Evolutionary conservation across 352 stramenopile species (phyloP).

Genomic region (Pythium scleroteichum): DNA sequence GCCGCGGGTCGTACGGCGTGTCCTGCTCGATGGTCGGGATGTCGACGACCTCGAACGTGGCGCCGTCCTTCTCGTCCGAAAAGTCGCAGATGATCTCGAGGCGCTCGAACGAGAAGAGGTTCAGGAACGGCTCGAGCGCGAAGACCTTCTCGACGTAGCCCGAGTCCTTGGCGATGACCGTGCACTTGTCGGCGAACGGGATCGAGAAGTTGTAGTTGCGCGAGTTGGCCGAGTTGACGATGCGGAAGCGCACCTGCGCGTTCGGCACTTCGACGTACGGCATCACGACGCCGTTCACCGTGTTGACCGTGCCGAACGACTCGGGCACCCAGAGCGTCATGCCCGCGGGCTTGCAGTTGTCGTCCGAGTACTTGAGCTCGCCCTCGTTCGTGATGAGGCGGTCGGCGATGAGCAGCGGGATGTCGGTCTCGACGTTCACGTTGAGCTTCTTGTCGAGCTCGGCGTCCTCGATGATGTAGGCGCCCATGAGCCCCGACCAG

Average conservation of each 20-base stretch:
- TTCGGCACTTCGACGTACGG: constrained; percentile 61
- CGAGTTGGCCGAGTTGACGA: constrained; percentile 64
- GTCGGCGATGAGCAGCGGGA: constrained; percentile 57
- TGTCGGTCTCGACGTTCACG: constrained; percentile 56
- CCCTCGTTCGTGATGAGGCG: constrained; percentile 54
- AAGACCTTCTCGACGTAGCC: constrained; percentile 54
- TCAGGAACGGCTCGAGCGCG: constrained; percentile 29
- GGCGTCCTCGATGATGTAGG: constrained; percentile 64
- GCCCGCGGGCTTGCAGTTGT: constrained; percentile 50
- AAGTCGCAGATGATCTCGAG: constrained; percentile 68
- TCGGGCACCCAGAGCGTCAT: constrained; percentile 60
- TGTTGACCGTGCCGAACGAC: constrained; percentile 61
- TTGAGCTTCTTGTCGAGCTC: constrained; percentile 50
- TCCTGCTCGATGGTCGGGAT: constrained; percentile 41
- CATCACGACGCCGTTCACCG: constrained; percentile 73
- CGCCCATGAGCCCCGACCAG: constrained; percentile 58
- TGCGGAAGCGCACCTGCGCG: constrained; percentile 60
- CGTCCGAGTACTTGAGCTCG: constrained; percentile 68
- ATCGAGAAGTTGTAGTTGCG: constrained; percentile 79
- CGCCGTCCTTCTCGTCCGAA: constrained; percentile 37
- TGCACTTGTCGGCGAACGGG: constrained; percentile 62
- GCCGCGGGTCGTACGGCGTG: constrained; percentile 48
- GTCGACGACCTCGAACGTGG: constrained; percentile 52
- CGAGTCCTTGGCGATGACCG: constrained; percentile 60
- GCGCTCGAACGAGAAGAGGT: constrained; percentile 63